Conservation (phyloP, 148 eudicot genomes). For the Heliosperma pusillum region DNA sequence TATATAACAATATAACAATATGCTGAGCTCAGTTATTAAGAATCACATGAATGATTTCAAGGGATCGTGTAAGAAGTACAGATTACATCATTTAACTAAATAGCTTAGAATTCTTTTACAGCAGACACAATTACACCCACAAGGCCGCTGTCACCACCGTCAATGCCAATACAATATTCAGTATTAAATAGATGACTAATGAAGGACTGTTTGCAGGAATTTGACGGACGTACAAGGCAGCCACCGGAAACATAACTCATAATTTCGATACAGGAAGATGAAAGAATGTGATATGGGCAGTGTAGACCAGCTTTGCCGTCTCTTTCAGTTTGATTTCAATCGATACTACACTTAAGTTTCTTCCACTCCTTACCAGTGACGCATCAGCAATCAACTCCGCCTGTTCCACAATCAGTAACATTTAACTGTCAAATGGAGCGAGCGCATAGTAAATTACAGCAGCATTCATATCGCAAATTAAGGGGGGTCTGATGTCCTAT, state of each 20-base stretch:
- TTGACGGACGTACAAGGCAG: not conserved
- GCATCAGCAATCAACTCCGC: conserved; percentile 54
- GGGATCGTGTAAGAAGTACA: not conserved
- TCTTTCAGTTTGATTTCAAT: conserved; percentile 49
- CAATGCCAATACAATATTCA: not conserved
- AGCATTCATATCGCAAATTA: not conserved
- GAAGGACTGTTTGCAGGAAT: not conserved
- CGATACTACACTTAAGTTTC: conserved; percentile 56
- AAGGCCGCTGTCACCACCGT: not conserved
- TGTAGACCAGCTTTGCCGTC: conserved; percentile 40
- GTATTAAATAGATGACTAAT: not conserved
- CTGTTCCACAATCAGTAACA: conserved; percentile 29
- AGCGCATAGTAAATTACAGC: too few relatives aligned
- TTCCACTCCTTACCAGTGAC: conserved; percentile 61
- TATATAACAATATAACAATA: too few relatives aligned
- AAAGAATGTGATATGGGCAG: conserved; percentile 49
- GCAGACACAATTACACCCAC: not conserved
- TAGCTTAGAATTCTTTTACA: not conserved
- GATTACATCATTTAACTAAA: not conserved
- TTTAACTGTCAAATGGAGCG: too few relatives aligned
- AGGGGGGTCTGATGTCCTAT: too few relatives aligned
- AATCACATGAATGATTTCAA: not conserved
- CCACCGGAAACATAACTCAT: not conserved
- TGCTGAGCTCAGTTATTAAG: not conserved
- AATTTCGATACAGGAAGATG: conserved; percentile 22